Percentiles rank a stretch among this genome's conserved stretches.
Conservation (phyloP, 2,329 filamentous ascomycete species). For the Neofusicoccum sp. region DNA sequence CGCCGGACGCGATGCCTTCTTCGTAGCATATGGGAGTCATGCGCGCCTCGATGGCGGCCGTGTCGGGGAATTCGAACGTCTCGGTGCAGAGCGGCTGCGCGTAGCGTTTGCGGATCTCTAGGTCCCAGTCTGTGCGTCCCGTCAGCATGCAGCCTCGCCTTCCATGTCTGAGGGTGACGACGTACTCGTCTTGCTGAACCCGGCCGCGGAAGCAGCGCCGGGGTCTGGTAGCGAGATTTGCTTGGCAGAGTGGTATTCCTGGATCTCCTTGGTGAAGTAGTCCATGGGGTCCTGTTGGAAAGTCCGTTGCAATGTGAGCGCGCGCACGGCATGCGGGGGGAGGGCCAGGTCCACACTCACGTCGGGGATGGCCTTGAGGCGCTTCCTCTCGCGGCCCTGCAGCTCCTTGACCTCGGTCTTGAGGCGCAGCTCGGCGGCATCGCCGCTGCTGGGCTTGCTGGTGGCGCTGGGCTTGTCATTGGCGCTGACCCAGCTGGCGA, state of each 20-base stretch:
- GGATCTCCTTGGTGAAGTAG: slow-evolving; percentile 24
- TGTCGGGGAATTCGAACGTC: slow-evolving; percentile 62
- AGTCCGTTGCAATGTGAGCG: slow-evolving; percentile 16
- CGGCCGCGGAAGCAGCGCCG: slow-evolving; percentile 66
- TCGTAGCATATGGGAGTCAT: slow-evolving; percentile 67
- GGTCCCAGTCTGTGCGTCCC: slow-evolving; percentile 56
- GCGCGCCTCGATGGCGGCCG: slow-evolving; percentile 55
- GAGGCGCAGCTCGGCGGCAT: slow-evolving; percentile 61
- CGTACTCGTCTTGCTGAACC: slow-evolving; percentile 77
- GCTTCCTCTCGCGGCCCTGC: slow-evolving; percentile 57
- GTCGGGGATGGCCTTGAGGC: slow-evolving; percentile 55
- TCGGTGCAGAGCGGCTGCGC: slow-evolving; percentile 60
- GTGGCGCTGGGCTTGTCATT: slow-evolving; percentile 74
- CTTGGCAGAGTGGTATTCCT: slow-evolving; percentile 38
- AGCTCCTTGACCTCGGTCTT: slow-evolving; percentile 65
- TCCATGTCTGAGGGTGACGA: slow-evolving; percentile 15
- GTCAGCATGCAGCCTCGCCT: neutral
- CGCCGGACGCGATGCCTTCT: slow-evolving; percentile 57
- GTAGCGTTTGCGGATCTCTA: slow-evolving; percentile 65
- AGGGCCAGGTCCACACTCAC: slow-evolving; percentile 32
- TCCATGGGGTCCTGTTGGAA: slow-evolving; percentile 20
- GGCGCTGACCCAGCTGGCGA: slow-evolving; percentile 63
- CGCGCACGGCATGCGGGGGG: neutral
- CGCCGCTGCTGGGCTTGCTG: slow-evolving; percentile 58
- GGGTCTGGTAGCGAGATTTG: slow-evolving; percentile 55